These are phyloP conservation scores for Xylaria sp. DNA, from an alignment of 2,329 filamentous ascomycete species.

Conservation along the genomic window DNA sequence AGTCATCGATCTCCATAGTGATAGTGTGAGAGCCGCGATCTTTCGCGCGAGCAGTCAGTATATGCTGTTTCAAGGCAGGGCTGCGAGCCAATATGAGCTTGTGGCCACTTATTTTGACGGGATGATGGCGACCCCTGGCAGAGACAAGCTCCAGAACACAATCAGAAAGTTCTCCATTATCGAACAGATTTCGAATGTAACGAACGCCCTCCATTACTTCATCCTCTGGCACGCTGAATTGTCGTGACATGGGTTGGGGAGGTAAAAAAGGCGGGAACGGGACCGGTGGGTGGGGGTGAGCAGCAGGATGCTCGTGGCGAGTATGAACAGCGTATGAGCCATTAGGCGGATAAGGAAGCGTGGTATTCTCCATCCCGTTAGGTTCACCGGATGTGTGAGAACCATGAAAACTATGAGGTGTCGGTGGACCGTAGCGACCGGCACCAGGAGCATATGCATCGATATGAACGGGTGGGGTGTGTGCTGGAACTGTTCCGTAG, in stretches of 20 bases:
- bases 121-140: conserved; percentile 51
- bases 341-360: conserved; percentile 55
- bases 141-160: conserved; percentile 56
- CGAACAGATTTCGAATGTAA: conserved; percentile 55
- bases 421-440: conserved; percentile 62
- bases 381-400: conserved; percentile 67
- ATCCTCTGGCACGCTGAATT: conserved; percentile 40
- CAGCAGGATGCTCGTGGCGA: conserved; percentile 39
- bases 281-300: conserved; percentile 40
- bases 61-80: conserved; percentile 52
- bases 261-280: conserved; percentile 47
- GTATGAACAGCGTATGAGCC: conserved; percentile 44
- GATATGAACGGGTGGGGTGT: conserved; percentile 46
- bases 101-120: conserved; percentile 64
- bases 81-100: conserved; percentile 67
- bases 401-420: conserved; percentile 70
- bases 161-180: conserved; percentile 55
- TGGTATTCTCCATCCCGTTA: conserved; percentile 55
- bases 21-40: conserved; percentile 53
- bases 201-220: conserved; percentile 46
- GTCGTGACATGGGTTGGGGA: conserved; percentile 41
- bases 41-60: conserved; percentile 50
- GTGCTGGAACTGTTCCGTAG: conserved; percentile 42
- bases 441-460: conserved; percentile 51
- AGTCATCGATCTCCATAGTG: conserved; percentile 61